phyloP scores from a whole-genome alignment of 768 basidiomycete genomes.

The Tremella yokohamensis region DNA sequence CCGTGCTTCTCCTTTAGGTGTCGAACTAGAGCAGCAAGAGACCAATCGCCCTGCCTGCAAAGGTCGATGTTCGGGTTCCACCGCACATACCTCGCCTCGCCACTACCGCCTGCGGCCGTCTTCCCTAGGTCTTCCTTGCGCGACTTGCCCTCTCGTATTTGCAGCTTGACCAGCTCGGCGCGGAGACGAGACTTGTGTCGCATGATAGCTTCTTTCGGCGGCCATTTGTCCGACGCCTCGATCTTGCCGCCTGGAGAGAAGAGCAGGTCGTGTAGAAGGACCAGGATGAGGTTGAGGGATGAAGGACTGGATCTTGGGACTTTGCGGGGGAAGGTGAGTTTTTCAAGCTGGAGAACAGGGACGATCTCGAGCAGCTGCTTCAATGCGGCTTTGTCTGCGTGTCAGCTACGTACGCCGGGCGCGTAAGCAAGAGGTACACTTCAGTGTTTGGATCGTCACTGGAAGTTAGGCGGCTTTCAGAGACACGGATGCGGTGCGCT shows the following conservation, averaged over 20 bases:
- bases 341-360: constrained; percentile 70
- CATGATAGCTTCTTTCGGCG: constrained; percentile 78
- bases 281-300: constrained; percentile 70
- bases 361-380: constrained; percentile 65
- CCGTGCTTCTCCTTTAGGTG: constrained; percentile 15
- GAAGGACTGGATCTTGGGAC: constrained; percentile 33
- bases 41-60: constrained; percentile 24
- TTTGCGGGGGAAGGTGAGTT: constrained; percentile 61
- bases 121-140: constrained; percentile 45
- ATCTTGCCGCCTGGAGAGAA: constrained; percentile 69
- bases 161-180: constrained; percentile 66
- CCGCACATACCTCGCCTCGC: constrained; percentile 48
- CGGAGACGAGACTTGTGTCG: constrained; percentile 85
- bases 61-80: constrained; percentile 48
- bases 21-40: constrained; percentile 9
- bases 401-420: constrained; percentile 36
- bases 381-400: constrained; percentile 72
- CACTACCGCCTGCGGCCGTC: constrained; percentile 45
- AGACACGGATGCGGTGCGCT: constrained; percentile 18
- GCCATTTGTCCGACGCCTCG: constrained; percentile 78
- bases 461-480: constrained; percentile 3
- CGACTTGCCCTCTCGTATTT: constrained; percentile 46
- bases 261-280: constrained; percentile 87
- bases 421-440: constrained; percentile 61
- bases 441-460: constrained; percentile 89